Evolutionary conservation across 2,329 filamentous ascomycete species (phyloP), one percentile per base, ranked within the genome.

Genomic region (Xenosphaeropsis pyriputrescens): DNA sequence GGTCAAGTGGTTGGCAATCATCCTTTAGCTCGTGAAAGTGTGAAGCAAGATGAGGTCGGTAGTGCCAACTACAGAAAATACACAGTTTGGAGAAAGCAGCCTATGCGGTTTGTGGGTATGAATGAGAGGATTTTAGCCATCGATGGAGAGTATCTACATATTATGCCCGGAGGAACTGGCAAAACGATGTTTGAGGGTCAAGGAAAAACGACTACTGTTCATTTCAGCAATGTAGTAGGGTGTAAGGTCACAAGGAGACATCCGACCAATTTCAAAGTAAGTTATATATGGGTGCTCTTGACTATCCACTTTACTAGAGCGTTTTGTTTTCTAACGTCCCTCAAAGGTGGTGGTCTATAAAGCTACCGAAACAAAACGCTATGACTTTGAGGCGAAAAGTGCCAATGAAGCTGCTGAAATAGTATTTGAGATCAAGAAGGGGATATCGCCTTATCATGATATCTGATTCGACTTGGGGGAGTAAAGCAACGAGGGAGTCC

Each of bases 91-190:
- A 75, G 84, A 45, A 85, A 86, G 57, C 82, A 88, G 57, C 78
- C 81, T 7, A 85, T 91, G 70, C 76, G 81, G 17, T 80, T 91
- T 49, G 77, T 83, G 32, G 77, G 75, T 4, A 72, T 80, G 50
- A 82, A 83, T 42, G 80, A 86, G 48, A 74, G 82, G 41, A 72
- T 85, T 8, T 63, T 91, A 32, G 76, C 81, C 34, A 84, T 93
- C 46, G 84, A 89, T 49, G 82, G 82, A 42, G 85, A 93, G 55
- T 91, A 88, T 55, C 75, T 93, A 43, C 83, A 89, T 57, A 85
- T 93, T 49, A 79, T 85, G 70, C 82, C 84, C 18, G 67, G 72
- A 2, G 72, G 71, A 2, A 70, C 70, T 8, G 76, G 77, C 29
- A 83, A 81, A 53, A 71, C 74, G 9, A 60, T 75, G 40, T 70